Evolutionary conservation across 2,329 filamentous ascomycete genomes (phyloP), one percentile per base, ranked within the genome.

Genomic region (Curvularia eragrostidis): DNA sequence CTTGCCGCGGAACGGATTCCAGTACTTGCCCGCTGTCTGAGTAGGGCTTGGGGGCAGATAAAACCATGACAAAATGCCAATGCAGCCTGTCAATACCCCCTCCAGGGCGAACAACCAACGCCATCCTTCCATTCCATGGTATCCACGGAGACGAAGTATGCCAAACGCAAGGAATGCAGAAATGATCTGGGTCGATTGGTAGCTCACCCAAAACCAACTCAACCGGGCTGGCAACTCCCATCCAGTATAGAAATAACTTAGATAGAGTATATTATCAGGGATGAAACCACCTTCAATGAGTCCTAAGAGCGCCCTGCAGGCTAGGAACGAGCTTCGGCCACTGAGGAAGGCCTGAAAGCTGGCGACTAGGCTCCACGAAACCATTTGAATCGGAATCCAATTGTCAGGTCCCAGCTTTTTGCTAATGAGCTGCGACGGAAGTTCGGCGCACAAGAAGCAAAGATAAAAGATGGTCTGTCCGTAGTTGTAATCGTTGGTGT

Each of bases 191-290:
- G 84, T 84, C 0, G 80, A 80, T 55, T 84, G 83, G 12, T 89
- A 85, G 0, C 88, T 83, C 0, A 86, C 86, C 90, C 89, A 93
- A 77, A 92, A 92, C 67, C 82, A 85, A 64, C 85, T 85, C 18
- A 93, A 77, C 1, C 90, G 84, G 10, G 84, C 82, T 0, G 89
- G 88, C 0, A 93, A 79, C 71, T 93, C 90, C 51, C 82, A 82
- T 0, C 85, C 85, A 44, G 86, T 92, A 77, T 92, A 93, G 75
- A 89, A 93, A 74, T 93, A 93, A 3, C 85, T 88, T 5, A 91
- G 79, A 74, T 89, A 92, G 0, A 90, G 78, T 13, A 90, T 83
- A 21, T 85, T 85, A 58, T 87, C 85, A 0, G 86, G 85, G 48
- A 89, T 88, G 61, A 89, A 89, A 0, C 79, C 79, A 7, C 75